phyloP scores from a whole-genome alignment of 768 basidiomycete species.

The Boletus edulis region DNA sequence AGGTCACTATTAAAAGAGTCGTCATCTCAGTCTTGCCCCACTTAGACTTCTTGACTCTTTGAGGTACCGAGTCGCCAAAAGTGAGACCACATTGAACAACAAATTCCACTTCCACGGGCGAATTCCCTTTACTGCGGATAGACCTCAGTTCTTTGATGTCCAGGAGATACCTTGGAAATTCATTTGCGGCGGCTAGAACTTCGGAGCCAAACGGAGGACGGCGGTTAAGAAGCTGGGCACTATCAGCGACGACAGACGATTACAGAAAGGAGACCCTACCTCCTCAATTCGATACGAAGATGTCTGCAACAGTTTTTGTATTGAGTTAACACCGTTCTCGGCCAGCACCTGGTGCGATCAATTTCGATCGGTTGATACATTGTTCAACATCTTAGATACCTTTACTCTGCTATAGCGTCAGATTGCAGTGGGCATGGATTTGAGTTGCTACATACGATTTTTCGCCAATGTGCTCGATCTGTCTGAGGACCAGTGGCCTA shows the following conservation, averaged over 20 bases:
- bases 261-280: conserved; percentile 34
- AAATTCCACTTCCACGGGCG: conserved; percentile 57
- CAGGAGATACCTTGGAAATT: conserved; percentile 66
- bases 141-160: conserved; percentile 47
- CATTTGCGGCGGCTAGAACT: conserved; percentile 54
- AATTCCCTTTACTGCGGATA: conserved; percentile 40
- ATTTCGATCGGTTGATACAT: neutral
- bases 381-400: conserved; percentile 9
- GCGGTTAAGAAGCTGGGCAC: conserved; percentile 64
- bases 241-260: conserved; percentile 1
- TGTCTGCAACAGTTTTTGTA: conserved; percentile 54
- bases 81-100: conserved; percentile 55
- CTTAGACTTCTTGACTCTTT: conserved; percentile 45
- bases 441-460: conserved; percentile 63
- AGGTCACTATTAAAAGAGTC: conserved; percentile 68
- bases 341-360: conserved; percentile 60
- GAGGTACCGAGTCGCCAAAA: conserved; percentile 31
- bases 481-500: conserved; percentile 76
- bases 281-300: conserved; percentile 62
- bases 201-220: conserved; percentile 73
- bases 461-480: conserved; percentile 88
- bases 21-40: conserved; percentile 56
- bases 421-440: neutral
- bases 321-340: conserved; percentile 64
- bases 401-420: conserved; percentile 22